Evolutionary conservation across 768 basidiomycete genomes (phyloP).

Genomic region (Tephrocybe sp.): DNA sequence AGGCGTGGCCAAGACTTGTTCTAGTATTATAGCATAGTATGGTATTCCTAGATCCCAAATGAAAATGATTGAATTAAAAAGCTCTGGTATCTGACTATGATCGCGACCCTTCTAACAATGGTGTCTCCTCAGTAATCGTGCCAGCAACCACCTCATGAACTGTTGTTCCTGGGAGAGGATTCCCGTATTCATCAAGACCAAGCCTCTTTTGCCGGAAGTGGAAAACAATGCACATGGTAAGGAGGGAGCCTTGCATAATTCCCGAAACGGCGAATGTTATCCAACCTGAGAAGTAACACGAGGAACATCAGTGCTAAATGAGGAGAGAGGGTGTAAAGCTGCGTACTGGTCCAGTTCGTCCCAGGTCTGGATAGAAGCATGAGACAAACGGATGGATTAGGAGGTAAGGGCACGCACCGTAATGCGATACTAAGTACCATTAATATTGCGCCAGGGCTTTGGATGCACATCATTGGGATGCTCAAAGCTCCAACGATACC

Average conservation of each 20-base stretch:
- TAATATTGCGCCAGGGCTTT: slow-evolving; percentile 84
- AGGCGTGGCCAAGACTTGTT: no score
- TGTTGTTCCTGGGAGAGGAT: slow-evolving; percentile 27
- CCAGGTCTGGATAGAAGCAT: slow-evolving; percentile 48
- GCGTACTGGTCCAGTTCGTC: slow-evolving; percentile 81
- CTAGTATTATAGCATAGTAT: no score
- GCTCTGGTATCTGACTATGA: neutral
- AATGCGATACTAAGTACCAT: slow-evolving; percentile 84
- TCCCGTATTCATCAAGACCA: slow-evolving; percentile 88
- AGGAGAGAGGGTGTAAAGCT: neutral
- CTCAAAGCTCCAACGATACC: slow-evolving; percentile 91
- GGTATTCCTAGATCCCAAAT: no score
- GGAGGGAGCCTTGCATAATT: slow-evolving; percentile 76
- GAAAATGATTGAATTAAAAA: no score
- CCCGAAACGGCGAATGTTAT: slow-evolving; percentile 79
- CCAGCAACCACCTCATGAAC: neutral
- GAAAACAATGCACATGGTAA: slow-evolving; percentile 86
- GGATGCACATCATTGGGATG: slow-evolving; percentile 94
- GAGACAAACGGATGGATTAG: slow-evolving; percentile 3
- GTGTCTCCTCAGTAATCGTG: slow-evolving; percentile 18
- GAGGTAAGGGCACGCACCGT: slow-evolving; percentile 35
- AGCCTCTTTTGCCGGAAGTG: slow-evolving; percentile 72
- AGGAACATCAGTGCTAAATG: neutral
- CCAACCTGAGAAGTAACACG: slow-evolving; percentile 52
- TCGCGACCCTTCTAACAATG: slow-evolving; percentile 14